Percentiles rank a stretch among this genome's conserved stretches.
phyloP scores from a whole-genome alignment of 2,329 filamentous ascomycete genomes.

The Sphaerulina vaccinii region DNA sequence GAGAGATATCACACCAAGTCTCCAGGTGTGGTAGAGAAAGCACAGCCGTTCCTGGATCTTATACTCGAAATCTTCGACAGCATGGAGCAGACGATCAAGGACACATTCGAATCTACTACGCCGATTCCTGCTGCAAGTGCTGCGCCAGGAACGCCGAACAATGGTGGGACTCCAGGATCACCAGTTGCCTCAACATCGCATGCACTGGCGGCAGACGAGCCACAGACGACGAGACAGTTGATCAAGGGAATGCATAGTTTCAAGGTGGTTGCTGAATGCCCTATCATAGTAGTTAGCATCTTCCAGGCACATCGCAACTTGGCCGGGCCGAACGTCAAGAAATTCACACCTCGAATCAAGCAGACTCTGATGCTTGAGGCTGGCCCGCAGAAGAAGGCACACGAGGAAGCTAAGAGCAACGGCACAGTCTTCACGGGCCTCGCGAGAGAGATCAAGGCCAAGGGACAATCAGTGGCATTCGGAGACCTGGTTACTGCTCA shows the following conservation, averaged over 20 bases:
- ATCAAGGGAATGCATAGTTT: slow-evolving; percentile 97
- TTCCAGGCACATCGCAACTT: slow-evolving; percentile 87
- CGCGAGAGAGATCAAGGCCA: slow-evolving; percentile 88
- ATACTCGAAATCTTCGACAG: slow-evolving; percentile 96
- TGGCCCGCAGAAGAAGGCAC: slow-evolving; percentile 87
- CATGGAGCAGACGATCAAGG: slow-evolving; percentile 90
- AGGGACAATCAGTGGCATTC: slow-evolving; percentile 67
- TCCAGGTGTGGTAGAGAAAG: slow-evolving; percentile 67
- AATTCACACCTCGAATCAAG: slow-evolving; percentile 93
- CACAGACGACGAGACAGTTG: slow-evolving; percentile 70
- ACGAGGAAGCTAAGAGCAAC: slow-evolving; percentile 75
- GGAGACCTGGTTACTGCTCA: slow-evolving; percentile 97
- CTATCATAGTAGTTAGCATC: slow-evolving; percentile 97
- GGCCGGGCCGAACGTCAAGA: slow-evolving; percentile 80
- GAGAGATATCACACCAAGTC: slow-evolving; percentile 84
- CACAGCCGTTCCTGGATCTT: slow-evolving; percentile 84
- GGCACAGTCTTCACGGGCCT: slow-evolving; percentile 88
- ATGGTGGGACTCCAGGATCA: slow-evolving; percentile 70
- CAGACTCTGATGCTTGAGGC: slow-evolving; percentile 84
- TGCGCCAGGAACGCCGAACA: slow-evolving; percentile 64
- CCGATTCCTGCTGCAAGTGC: slow-evolving; percentile 57
- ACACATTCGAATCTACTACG: slow-evolving; percentile 75
- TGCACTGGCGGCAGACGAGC: slow-evolving; percentile 63
- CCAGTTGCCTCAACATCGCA: slow-evolving; percentile 72
- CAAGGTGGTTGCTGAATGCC: slow-evolving; percentile 95